Percentiles rank a stretch among this genome's conserved stretches.
Evolutionary conservation across 1,284 basidiomycete genomes (phyloP).

Genomic region (Exobasidium cylindrosporum): DNA sequence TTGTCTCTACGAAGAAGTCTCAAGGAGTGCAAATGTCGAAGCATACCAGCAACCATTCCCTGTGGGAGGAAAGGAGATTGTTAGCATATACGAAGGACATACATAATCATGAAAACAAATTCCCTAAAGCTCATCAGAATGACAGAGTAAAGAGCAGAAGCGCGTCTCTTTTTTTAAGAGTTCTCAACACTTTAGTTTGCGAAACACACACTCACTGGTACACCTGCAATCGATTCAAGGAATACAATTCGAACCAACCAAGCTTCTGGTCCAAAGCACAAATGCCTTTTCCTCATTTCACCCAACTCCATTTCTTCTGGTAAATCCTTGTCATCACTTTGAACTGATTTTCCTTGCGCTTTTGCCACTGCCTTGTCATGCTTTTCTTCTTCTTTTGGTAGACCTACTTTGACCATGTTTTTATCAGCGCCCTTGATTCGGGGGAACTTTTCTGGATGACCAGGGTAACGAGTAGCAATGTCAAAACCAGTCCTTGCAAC

Average conservation of each 20-base stretch:
- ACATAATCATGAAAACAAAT: no score
- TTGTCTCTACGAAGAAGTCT: conserved; percentile 38
- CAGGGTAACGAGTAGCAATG: conserved; percentile 39
- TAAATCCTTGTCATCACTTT: background rate
- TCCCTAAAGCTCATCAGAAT: no score
- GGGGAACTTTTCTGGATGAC: conserved; percentile 31
- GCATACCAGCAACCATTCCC: conserved; percentile 86
- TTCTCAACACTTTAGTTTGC: no score
- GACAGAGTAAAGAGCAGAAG: no score
- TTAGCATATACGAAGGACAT: no score
- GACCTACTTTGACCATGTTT: conserved; percentile 22
- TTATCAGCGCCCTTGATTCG: conserved; percentile 26
- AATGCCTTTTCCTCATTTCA: conserved; percentile 36
- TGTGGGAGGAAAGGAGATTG: background rate
- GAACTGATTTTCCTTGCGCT: background rate
- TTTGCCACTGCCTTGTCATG: background rate
- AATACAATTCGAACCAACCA: conserved; percentile 45
- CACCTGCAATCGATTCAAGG: conserved; percentile 72
- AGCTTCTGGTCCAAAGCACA: conserved; percentile 40
- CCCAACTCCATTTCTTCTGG: conserved; percentile 29
- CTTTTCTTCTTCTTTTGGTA: conserved; percentile 3
- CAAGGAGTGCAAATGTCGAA: conserved; percentile 64
- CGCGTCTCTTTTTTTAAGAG: no score
- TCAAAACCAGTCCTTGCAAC: conserved; percentile 32
- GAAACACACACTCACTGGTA: conserved; percentile 27